Percentiles rank a stretch among this genome's conserved stretches.
Conservation (phyloP, 2,329 filamentous ascomycete species). For the Fusarium tuaranense region DNA sequence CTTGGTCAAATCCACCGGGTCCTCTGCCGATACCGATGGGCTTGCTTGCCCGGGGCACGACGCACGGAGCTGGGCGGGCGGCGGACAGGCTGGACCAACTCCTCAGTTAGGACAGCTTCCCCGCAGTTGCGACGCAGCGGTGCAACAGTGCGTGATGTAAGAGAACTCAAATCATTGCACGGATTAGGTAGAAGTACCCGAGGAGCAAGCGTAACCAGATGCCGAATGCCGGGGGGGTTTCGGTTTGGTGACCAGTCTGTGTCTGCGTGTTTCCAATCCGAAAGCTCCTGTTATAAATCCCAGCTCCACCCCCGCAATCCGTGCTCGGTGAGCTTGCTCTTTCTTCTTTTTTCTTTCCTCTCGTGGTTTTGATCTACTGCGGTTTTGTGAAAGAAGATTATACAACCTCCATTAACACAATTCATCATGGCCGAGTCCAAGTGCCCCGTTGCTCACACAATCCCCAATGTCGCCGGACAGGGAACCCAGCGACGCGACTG, state of each 20-base stretch:
- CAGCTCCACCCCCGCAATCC: conserved; percentile 36
- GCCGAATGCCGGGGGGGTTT: not conserved
- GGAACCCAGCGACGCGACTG: conserved; percentile 29
- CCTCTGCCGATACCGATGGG: conserved; percentile 8
- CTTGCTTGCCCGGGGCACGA: not conserved
- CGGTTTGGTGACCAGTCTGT: conserved; percentile 10
- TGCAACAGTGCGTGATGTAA: conserved; percentile 23
- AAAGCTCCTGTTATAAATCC: conserved; percentile 19
- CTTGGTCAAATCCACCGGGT: not conserved
- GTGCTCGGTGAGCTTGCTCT: conserved; percentile 30
- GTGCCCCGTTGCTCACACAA: conserved; percentile 25
- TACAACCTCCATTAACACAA: not conserved
- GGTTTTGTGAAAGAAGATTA: conserved; percentile 9
- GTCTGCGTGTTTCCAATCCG: conserved; percentile 28
- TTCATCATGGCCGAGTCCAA: conserved; percentile 32
- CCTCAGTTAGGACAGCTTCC: conserved; percentile 30
- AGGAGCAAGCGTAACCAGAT: not conserved
- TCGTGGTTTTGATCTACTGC: conserved; percentile 9
- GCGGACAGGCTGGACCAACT: not conserved
- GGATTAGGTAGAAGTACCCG: conserved; percentile 33
- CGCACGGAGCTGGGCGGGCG: not conserved
- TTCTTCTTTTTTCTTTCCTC: conserved; percentile 13
- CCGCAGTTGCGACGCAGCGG: conserved; percentile 27
- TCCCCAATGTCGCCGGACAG: conserved; percentile 31
- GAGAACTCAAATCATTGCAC: conserved; percentile 11